Percentiles rank a stretch among this genome's conserved stretches.
These are phyloP conservation scores for Colletotrichum godetiae DNA, from an alignment of 2,329 filamentous ascomycete genomes.

Conservation along the genomic window DNA sequence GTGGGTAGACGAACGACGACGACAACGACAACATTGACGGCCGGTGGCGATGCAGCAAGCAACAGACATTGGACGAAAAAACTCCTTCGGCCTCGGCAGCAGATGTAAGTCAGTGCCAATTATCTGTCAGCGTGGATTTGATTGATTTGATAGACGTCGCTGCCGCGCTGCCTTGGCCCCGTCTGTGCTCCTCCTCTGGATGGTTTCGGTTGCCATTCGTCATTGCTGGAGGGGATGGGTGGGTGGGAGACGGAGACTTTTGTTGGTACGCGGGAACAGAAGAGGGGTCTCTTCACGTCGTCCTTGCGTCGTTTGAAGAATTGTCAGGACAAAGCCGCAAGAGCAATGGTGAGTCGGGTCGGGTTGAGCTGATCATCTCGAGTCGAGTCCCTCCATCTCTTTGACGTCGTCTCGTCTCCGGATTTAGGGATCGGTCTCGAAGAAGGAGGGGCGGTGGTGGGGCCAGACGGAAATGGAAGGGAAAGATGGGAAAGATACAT, in stretches of 20 bases:
- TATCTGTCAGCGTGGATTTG: background rate
- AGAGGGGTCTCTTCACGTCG: background rate
- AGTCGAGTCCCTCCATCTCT: background rate
- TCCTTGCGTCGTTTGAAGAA: constrained; percentile 16
- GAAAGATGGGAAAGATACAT: constrained; percentile 1
- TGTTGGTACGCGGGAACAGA: too few species aligned
- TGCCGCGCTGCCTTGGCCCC: background rate
- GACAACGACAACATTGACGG: background rate
- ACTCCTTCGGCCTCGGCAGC: background rate
- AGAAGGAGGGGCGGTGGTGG: background rate
- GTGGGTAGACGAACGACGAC: background rate
- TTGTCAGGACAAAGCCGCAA: background rate
- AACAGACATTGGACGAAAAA: background rate
- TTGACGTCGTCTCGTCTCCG: background rate
- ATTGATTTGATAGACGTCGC: background rate
- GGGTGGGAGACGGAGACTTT: background rate
- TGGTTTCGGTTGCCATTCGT: background rate
- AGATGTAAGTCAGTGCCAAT: background rate
- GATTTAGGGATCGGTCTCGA: background rate
- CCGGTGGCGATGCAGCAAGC: background rate
- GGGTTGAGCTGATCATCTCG: background rate
- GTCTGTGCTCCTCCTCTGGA: background rate
- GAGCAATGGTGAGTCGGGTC: too few species aligned
- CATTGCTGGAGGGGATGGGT: background rate
- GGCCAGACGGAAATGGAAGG: background rate